A percentile compares a stretch with the other conserved stretches of the same genome.
Evolutionary conservation across 768 basidiomycete genomes (phyloP).

Genomic region (Stropharia rugosoannulata): DNA sequence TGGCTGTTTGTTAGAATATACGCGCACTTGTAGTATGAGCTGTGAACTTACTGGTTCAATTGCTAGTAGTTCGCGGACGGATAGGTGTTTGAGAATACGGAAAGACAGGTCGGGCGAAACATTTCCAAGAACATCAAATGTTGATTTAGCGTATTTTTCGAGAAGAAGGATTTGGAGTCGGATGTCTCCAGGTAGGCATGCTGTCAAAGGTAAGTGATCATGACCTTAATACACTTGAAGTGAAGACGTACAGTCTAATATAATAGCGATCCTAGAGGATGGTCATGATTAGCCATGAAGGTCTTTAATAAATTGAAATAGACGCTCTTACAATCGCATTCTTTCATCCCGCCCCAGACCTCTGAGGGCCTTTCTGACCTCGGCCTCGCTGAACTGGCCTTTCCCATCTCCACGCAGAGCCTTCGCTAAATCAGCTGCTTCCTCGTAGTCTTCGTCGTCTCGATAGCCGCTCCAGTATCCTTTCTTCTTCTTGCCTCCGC

Average conservation of each 20-base stretch:
- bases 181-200: conserved; percentile 83
- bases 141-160: conserved; percentile 79
- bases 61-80: conserved; percentile 60
- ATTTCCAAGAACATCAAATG: conserved; percentile 78
- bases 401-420: conserved; percentile 53
- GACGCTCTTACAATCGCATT: conserved; percentile 64
- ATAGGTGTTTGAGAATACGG: conserved; percentile 54
- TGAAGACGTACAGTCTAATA: conserved; percentile 51
- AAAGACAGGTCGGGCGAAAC: conserved; percentile 66
- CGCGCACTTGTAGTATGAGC: conserved; percentile 38
- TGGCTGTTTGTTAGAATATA: conserved; percentile 29
- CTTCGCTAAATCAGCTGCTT: conserved; percentile 38
- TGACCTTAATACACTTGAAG: background rate
- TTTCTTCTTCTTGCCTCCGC: conserved; percentile 60
- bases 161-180: conserved; percentile 80
- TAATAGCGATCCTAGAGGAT: conserved; percentile 51
- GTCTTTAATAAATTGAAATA: background rate
- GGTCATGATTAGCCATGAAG: background rate
- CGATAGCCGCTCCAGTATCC: conserved; percentile 77
- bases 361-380: conserved; percentile 63
- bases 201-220: conserved; percentile 30
- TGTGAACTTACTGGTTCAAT: conserved; percentile 47
- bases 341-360: conserved; percentile 63
- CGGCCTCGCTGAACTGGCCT: conserved; percentile 69
- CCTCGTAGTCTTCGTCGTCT: conserved; percentile 45